phyloP scores from a whole-genome alignment of 352 stramenopile genomes.

The Pythium rishiriense region DNA sequence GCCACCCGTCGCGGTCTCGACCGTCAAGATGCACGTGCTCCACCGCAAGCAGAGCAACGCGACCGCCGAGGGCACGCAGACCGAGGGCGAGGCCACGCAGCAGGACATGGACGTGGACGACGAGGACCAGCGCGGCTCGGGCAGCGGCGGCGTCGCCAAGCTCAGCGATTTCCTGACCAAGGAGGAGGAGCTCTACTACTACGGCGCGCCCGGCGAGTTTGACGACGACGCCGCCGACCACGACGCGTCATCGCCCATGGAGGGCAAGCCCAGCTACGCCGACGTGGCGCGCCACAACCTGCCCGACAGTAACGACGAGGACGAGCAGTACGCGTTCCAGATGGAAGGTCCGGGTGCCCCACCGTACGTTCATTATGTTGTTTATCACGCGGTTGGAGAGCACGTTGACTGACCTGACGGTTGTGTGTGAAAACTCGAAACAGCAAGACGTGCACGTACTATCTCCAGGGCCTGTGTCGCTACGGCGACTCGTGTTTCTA shows the following conservation, averaged over 20 bases:
- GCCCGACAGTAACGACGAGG: constrained; percentile 28
- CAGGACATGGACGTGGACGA: constrained; percentile 22
- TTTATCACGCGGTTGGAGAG: no score
- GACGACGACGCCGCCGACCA: constrained; percentile 25
- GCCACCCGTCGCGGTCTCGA: constrained; percentile 20
- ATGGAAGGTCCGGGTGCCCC: constrained; percentile 42
- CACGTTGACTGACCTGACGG: background rate
- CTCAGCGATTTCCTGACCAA: constrained; percentile 80
- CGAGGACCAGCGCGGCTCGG: constrained; percentile 27
- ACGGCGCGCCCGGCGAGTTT: constrained; percentile 72
- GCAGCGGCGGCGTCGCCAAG: constrained; percentile 41
- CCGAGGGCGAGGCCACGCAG: constrained; percentile 22
- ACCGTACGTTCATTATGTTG: no score
- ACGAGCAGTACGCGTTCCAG: constrained; percentile 33
- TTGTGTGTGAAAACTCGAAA: constrained; percentile 12
- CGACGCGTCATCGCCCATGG: constrained; percentile 10
- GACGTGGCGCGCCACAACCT: constrained; percentile 53
- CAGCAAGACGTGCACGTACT: constrained; percentile 85
- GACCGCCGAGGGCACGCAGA: constrained; percentile 20
- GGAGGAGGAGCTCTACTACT: constrained; percentile 85
- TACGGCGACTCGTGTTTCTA: constrained; percentile 85
- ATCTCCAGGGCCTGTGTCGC: constrained; percentile 74
- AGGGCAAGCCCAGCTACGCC: constrained; percentile 51
- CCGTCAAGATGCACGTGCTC: constrained; percentile 36
- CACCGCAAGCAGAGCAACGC: constrained; percentile 27